These are phyloP conservation scores for Yamagishiella unicocca DNA, from an alignment of 139 green algal genomes.

Conservation along the genomic window DNA sequence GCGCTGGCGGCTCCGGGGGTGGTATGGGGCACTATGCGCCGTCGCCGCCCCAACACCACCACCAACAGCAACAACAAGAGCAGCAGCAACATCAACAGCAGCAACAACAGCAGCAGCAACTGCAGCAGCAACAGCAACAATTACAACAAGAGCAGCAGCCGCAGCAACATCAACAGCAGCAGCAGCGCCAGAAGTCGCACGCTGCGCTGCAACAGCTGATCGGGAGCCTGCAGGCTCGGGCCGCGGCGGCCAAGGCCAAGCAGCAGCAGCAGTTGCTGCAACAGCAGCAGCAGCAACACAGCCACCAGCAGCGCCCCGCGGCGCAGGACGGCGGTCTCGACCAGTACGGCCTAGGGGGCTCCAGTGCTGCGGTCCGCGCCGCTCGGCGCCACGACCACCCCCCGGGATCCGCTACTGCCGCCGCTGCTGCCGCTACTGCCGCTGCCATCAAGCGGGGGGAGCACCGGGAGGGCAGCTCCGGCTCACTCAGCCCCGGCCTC, in stretches of 20 bases:
- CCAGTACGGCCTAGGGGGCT: no score
- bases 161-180: background rate
- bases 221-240: conserved; percentile 17
- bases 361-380: no score
- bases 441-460: no score
- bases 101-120: background rate
- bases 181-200: background rate
- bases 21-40: no score
- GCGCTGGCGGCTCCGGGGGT: background rate
- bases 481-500: no score
- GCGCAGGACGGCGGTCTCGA: background rate
- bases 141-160: background rate
- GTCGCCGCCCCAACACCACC: background rate
- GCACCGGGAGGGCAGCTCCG: no score
- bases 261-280: conserved; percentile 16
- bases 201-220: conserved; percentile 38
- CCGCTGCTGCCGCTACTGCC: no score
- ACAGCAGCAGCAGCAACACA: conserved; percentile 11
- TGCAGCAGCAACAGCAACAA: background rate
- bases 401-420: no score
- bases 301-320: background rate
- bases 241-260: background rate
- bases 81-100: background rate
- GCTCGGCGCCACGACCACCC: no score
- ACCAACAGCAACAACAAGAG: background rate